Evolutionary conservation across 2,329 filamentous ascomycete species (phyloP), one percentile per base, ranked within the genome.

Genomic region (Penicillium sp.): DNA sequence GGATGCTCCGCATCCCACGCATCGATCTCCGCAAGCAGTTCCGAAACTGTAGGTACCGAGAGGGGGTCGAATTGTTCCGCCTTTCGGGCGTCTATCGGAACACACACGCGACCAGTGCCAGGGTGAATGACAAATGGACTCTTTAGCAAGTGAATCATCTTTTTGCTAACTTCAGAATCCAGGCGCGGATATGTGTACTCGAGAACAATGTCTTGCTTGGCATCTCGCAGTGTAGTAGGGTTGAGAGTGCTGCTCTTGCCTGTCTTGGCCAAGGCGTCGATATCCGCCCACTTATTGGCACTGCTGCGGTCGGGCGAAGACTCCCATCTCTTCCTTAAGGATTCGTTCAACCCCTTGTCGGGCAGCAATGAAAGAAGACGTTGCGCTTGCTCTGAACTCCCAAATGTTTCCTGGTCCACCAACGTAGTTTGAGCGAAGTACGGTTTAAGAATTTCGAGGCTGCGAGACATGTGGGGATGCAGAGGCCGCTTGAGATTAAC

Each of bases 101-200:
- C 93, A 73, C 93, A 98, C 6, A 98, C 88, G 48, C 91, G 76
- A 1, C 93, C 91, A 0, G 93, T 98, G 17, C 89, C 89, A 0
- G 93, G 93, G 67, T 98, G 93, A 33, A 98, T 84, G 53, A 96
- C 91, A 64, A 98, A 98, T 0, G 93, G 93, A 54, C 85, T 90
- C 68, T 98, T 98, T 60, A 98, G 83, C 77, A 98, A 81, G 78
- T 98, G 93, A 73, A 95, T 97, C 50, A 95, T 81, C 68, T 96
- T 95, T 76, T 97, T 97, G 65, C 87, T 93, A 66, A 98, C 93
- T 69, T 95, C 89, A 54, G 93, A 90, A 75, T 98, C 93, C 48
- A 98, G 85, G 33, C 93, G 85, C 3, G 93, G 93, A 69, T 98
- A 98, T 6, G 93, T 96, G 72, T 98, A 97, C 71, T 98, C 93